Conservation (phyloP, 768 basidiomycete species). For the Leccinum truebloodii region DNA sequence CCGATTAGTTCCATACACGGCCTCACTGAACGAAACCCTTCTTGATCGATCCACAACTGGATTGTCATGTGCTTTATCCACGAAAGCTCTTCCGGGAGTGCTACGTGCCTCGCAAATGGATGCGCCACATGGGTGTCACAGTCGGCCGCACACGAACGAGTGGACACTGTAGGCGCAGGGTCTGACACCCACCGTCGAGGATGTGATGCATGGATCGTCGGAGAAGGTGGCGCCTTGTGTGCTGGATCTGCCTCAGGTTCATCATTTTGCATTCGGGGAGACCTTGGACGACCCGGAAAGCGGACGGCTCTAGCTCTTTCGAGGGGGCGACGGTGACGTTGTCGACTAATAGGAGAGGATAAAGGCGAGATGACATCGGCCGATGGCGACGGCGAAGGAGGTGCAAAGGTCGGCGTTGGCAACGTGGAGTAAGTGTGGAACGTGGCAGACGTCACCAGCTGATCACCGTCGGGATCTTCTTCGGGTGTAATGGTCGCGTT, state of each 20-base stretch:
- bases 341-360: conserved; percentile 21
- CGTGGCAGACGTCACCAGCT: conserved; percentile 15
- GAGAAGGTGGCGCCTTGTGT: conserved; percentile 7
- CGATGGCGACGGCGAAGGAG: conserved; percentile 33
- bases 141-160: conserved; percentile 5
- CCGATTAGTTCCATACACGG: conserved; percentile 62
- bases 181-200: conserved; percentile 19
- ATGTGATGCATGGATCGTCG: conserved; percentile 1
- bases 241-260: conserved; percentile 15
- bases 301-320: conserved; percentile 36
- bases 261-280: conserved; percentile 22
- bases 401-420: conserved; percentile 28
- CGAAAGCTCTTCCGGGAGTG: conserved; percentile 40
- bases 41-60: conserved; percentile 79
- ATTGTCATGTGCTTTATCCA: conserved; percentile 59
- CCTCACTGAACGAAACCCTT: conserved; percentile 68
- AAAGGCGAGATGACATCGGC: conserved; percentile 24
- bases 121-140: conserved; percentile 8
- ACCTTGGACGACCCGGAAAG: conserved; percentile 27
- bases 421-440: conserved; percentile 30
- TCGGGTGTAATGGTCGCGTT: conserved; percentile 10
- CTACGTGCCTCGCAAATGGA: conserved; percentile 14
- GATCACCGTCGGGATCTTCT: conserved; percentile 24
- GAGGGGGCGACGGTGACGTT: conserved; percentile 32
- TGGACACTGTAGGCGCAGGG: conserved; percentile 6